phyloP scores from a whole-genome alignment of 805 yeast species.

The Candida loeiensis region DNA sequence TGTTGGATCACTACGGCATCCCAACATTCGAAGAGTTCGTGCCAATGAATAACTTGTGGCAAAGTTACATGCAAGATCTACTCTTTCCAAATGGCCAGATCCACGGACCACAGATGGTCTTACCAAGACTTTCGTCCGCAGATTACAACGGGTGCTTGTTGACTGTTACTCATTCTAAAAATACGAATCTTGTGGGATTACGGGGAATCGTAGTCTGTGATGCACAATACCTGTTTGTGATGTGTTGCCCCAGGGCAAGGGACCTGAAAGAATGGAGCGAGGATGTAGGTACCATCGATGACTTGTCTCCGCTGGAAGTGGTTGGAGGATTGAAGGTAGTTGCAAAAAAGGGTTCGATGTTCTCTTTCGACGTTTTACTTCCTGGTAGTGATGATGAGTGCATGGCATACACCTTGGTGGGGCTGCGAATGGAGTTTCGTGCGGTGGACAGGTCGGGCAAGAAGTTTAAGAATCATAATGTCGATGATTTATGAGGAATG shows the following conservation, averaged over 20 bases:
- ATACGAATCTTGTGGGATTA: conserved; percentile 54
- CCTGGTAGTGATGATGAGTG: conserved; percentile 34
- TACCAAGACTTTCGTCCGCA: conserved; percentile 65
- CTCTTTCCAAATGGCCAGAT: conserved; percentile 35
- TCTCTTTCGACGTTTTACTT: conserved; percentile 43
- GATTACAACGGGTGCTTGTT: conserved; percentile 79
- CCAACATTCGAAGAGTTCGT: conserved; percentile 49
- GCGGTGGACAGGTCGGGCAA: conserved; percentile 78
- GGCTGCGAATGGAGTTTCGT: conserved; percentile 73
- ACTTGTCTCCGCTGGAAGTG: conserved; percentile 20
- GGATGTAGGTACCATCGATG: conserved; percentile 12
- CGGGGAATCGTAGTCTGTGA: conserved; percentile 84
- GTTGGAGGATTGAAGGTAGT: conserved; percentile 66
- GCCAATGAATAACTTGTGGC: conserved; percentile 68
- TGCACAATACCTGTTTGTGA: conserved; percentile 64
- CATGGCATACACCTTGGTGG: conserved; percentile 63
- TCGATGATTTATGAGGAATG: conserved; percentile 46
- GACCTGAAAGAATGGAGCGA: conserved; percentile 33
- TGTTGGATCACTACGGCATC: conserved; percentile 25
- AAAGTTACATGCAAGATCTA: conserved; percentile 58
- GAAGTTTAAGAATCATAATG: conserved; percentile 78
- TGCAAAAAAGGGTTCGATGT: conserved; percentile 64
- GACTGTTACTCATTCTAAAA: conserved; percentile 54
- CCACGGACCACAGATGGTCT: conserved; percentile 28
- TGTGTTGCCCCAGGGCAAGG: conserved; percentile 48